Base-by-base conservation (phyloP, 768 basidiomycete genomes). In the Tulasnella sp. region DNA sequence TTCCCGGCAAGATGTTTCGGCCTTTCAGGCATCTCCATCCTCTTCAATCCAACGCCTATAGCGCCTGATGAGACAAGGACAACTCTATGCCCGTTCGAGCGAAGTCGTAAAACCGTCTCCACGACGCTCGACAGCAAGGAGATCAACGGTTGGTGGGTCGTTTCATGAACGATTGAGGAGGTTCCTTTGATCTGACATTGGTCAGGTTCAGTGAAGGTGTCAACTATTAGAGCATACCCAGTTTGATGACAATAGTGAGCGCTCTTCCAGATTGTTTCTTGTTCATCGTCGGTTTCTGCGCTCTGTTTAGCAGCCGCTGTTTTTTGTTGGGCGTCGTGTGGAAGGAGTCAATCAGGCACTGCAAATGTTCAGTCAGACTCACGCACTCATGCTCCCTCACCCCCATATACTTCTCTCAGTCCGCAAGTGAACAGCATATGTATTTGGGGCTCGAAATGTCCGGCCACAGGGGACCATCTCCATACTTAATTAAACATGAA, bases 61-160 rank as follows among this genome's bases (percentile, higher is more conserved):
- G 96, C 96, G 1, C 96, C 96, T 21, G 93, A 96, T 67, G 88
- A 92, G 61, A 96, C 92, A 10, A 99, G 81, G 3, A 98, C 89
- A 56, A 98, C 89, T 67, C 92, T 87, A 74, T 99, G 95, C 0
- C 95, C 95, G 44, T 84, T 75, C 4, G 76, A 73, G 49, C 84
- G 81, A 15, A 99, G 79, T 32, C 81, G 73, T 15, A 90, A 78
- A 13, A 92, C 90, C 0, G 91, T 90, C 71, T 99, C 95, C 30
- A 94, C 93, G 47, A 98, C 77, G 0, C 89, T 83, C 0, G 95
- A 96, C 27, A 99, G 79, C 2, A 87, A 88, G 2, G 94, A 89
- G 1, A 99, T 78, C 21, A 96, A 77, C 0, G 95, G 93, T 65
- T 92, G 84, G 67, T 95, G 90, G 0, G 95, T 95, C 53, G 80